phyloP scores from a whole-genome alignment of 2,329 filamentous ascomycete species.

The Sclerotinia glacialis region DNA sequence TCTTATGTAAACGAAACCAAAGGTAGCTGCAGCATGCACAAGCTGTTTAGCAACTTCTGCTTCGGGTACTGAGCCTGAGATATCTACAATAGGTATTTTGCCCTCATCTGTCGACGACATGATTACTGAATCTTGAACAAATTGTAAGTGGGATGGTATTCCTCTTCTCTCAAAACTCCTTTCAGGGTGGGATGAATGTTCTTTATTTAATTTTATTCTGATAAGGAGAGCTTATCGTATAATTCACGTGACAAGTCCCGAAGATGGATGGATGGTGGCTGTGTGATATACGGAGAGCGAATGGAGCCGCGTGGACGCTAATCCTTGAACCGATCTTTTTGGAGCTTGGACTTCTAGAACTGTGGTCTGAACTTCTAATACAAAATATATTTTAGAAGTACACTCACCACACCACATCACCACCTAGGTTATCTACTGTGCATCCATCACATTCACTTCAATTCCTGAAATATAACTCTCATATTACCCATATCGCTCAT shows the following conservation, averaged over 20 bases:
- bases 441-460: not conserved
- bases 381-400: not conserved
- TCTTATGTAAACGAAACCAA: slow-evolving; percentile 88
- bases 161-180: not conserved
- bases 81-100: slow-evolving; percentile 77
- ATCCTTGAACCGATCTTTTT: not conserved
- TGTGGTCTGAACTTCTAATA: slow-evolving; percentile 6
- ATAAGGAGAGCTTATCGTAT: not conserved
- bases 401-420: not conserved
- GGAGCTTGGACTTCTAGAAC: slow-evolving; percentile 9
- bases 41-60: slow-evolving; percentile 63
- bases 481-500: no score
- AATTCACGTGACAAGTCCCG: not conserved
- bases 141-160: not conserved
- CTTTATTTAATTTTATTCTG: not conserved
- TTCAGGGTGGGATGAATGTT: slow-evolving; percentile 3
- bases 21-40: slow-evolving; percentile 74
- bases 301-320: not conserved
- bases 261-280: not conserved
- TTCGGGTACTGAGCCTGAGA: slow-evolving; percentile 58
- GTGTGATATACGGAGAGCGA: no score
- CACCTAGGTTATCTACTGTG: not conserved
- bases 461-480: not conserved
- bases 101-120: slow-evolving; percentile 18
- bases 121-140: not conserved